Evolutionary conservation across 768 basidiomycete genomes (phyloP).

Genomic region (Tulasnella sp.): DNA sequence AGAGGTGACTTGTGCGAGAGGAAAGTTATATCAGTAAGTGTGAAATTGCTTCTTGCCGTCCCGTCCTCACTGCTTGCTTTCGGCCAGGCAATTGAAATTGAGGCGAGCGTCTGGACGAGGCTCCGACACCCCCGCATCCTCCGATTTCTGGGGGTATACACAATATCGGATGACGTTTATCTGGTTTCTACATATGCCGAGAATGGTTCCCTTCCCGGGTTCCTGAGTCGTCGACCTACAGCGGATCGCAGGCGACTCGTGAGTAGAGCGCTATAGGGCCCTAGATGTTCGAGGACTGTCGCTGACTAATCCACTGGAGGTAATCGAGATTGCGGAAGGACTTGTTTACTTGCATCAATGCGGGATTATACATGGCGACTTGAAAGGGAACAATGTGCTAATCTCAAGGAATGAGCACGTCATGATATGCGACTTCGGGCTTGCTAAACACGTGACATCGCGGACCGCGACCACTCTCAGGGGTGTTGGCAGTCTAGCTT

Average conservation of each 20-base stretch:
- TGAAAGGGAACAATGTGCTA: slow-evolving; percentile 8
- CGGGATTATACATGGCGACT: not conserved
- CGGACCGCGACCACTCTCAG: not conserved
- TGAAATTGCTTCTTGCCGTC: not conserved
- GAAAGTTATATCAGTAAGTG: not conserved
- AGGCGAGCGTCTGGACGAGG: not conserved
- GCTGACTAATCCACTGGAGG: not conserved
- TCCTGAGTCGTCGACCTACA: not conserved
- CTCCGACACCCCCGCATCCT: not conserved
- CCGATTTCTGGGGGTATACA: not conserved
- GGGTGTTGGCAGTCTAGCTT: not conserved
- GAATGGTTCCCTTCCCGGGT: not conserved
- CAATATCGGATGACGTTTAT: not conserved
- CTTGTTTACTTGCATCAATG: not conserved
- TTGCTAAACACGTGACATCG: not conserved
- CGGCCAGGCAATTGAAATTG: not conserved
- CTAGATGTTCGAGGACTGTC: not conserved
- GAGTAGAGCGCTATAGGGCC: too few species aligned
- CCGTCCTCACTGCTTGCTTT: not conserved
- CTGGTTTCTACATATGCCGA: not conserved
- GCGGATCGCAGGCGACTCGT: slow-evolving; percentile 5
- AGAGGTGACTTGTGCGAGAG: not conserved
- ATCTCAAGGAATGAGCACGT: not conserved
- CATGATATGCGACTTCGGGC: slow-evolving; percentile 12
- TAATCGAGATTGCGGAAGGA: not conserved